A percentile compares a stretch with the other conserved stretches of the same genome.
These are phyloP conservation scores for Acmispon strigosus DNA, from an alignment of 306 rosid genomes.

Conservation along the genomic window DNA sequence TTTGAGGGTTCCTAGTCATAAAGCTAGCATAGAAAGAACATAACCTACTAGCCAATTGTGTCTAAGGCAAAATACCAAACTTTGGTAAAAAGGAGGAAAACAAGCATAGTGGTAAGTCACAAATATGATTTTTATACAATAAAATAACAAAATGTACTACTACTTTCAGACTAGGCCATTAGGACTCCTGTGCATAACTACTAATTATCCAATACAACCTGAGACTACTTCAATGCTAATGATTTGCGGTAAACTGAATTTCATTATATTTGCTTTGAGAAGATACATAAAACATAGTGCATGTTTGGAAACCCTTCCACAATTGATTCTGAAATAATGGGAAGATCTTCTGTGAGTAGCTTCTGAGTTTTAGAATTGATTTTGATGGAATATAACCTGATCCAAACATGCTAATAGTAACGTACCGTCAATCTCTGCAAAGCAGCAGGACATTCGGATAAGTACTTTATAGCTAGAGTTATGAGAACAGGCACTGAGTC, in stretches of 20 bases:
- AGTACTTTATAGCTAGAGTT: constrained; percentile 74
- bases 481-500: constrained; percentile 94
- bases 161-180: constrained; percentile 14
- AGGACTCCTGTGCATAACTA: constrained; percentile 1
- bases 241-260: background rate
- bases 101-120: constrained; percentile 24
- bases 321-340: too few species aligned
- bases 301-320: too few species aligned
- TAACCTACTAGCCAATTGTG: constrained; percentile 5
- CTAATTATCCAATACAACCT: constrained; percentile 3
- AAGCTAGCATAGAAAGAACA: background rate
- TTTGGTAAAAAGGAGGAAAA: background rate
- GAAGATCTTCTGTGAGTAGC: too few species aligned
- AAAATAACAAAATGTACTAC: constrained; percentile 13
- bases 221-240: background rate
- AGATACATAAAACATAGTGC: background rate
- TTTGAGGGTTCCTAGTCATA: constrained; percentile 4
- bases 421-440: constrained; percentile 71
- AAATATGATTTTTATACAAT: constrained; percentile 14
- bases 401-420: background rate
- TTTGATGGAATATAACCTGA: too few species aligned
- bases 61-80: background rate
- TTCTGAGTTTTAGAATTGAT: too few species aligned
- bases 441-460: constrained; percentile 81
- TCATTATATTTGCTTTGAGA: background rate